phyloP scores from a whole-genome alignment of 106 monocot species.

The Chionographis japonica region DNA sequence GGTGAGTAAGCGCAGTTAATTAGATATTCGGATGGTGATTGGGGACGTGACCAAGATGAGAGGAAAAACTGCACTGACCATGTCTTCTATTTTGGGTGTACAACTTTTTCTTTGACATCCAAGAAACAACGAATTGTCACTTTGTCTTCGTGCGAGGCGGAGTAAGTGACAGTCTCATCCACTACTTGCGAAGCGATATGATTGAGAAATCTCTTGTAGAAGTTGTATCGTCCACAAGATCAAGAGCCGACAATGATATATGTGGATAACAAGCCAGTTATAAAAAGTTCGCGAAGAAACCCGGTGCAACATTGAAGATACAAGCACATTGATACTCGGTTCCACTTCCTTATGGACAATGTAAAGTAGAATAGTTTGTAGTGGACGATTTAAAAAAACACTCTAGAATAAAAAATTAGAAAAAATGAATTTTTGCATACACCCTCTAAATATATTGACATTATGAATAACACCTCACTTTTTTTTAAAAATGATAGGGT shows the following conservation, averaged over 20 bases:
- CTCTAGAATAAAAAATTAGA: too few relatives aligned
- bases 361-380: too few relatives aligned
- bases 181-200: neutral
- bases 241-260: neutral
- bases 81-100: neutral
- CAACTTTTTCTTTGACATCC: neutral
- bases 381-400: too few relatives aligned
- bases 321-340: neutral
- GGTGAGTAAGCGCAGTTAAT: neutral
- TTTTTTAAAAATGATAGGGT: too few relatives aligned
- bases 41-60: too few relatives aligned
- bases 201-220: neutral
- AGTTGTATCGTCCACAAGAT: constrained; percentile 1
- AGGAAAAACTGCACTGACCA: neutral
- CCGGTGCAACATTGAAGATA: neutral
- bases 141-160: neutral
- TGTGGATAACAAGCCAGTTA: neutral
- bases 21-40: neutral
- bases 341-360: too few relatives aligned
- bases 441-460: too few relatives aligned
- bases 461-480: too few relatives aligned
- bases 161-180: neutral
- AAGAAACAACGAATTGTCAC: neutral
- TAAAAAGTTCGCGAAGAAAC: neutral
- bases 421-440: too few relatives aligned